Base-by-base conservation (phyloP, 2,329 filamentous ascomycete species). In the Endoconidiophora polonica region DNA sequence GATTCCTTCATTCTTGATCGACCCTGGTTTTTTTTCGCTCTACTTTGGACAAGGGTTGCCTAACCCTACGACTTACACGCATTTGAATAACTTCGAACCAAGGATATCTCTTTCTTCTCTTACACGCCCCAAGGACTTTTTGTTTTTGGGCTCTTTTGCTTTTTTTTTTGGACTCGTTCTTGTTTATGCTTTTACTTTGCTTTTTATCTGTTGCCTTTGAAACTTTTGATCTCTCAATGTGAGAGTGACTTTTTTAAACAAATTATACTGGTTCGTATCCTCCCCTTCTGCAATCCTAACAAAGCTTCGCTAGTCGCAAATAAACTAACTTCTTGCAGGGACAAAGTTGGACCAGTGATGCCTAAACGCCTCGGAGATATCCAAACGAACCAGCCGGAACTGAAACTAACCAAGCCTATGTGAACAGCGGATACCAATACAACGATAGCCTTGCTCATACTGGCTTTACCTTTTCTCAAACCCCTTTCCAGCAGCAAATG, bases 181-280 rank as follows among this genome's bases (percentile, higher is more conserved):
- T 38, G 18, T 33, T 37, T 48, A 44, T 23, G n/a, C 41, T 45
- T 52, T 48, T 44, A 4, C 16, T 39, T 40, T n/a, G 14, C 26
- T n/a, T n/a, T 48, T 33, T 42, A 22, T 38, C 16, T 29, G 12
- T 36, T 37, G 41, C 14, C 3, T 44, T 44, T 44, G 16, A 26
- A 43, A 23, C 4, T 16, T 44, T 22, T 16, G 16, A 36, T 43
- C 44, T 53, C 51, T 33, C 26, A 33, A 53, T 48, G 46, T 29
- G 43, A 39, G 48, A 48, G 38, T 29, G 29, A 26, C 16, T 6
- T 4, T 18, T 36, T 39, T 36, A 38, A 36, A 42, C 44, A 46
- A 46, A 44, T 39, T 43, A 49, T 14, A 53, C 51, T 46, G 51
- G 51, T 53, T 53, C 38, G 51, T 53, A 52, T 49, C 14, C 22